Conservation (phyloP, 2,329 filamentous ascomycete species). For the Akanthomyces uredinophilus region DNA sequence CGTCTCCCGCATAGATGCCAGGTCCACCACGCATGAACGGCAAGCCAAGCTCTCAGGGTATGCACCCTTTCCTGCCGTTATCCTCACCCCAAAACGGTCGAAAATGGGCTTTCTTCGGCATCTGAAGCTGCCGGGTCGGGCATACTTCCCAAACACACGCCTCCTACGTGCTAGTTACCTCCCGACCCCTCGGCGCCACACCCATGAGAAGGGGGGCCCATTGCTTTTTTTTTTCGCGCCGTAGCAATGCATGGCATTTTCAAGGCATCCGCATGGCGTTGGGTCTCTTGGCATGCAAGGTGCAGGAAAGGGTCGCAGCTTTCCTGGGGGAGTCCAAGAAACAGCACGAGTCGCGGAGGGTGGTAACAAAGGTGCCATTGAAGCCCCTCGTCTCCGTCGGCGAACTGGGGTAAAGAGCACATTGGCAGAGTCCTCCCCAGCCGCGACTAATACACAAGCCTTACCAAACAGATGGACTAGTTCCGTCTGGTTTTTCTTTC, state of each 20-base stretch:
- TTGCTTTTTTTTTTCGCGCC: background rate
- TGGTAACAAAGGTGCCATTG: background rate
- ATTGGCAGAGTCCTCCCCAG: background rate
- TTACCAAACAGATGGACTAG: background rate
- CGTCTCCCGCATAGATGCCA: background rate
- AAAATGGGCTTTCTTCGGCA: background rate
- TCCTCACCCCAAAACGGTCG: background rate
- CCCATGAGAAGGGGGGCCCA: background rate
- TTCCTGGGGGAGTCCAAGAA: background rate
- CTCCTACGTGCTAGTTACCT: background rate
- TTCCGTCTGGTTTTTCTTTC: background rate
- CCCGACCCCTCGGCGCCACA: background rate
- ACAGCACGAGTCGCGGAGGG: constrained; percentile 7
- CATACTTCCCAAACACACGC: constrained; percentile 7
- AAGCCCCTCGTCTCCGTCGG: background rate
- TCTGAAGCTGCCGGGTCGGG: background rate
- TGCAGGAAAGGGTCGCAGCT: background rate
- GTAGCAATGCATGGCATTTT: background rate
- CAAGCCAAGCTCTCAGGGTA: constrained; percentile 7
- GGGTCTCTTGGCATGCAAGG: background rate
- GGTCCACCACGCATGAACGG: constrained; percentile 12
- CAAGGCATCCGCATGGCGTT: background rate
- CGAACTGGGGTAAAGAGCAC: background rate
- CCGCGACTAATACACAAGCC: background rate
- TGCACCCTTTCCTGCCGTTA: background rate